Percentiles rank a stretch among this genome's conserved stretches.
These are phyloP conservation scores for Protea cynaroides DNA, from an alignment of 164 flowering plant species.

Conservation along the genomic window DNA sequence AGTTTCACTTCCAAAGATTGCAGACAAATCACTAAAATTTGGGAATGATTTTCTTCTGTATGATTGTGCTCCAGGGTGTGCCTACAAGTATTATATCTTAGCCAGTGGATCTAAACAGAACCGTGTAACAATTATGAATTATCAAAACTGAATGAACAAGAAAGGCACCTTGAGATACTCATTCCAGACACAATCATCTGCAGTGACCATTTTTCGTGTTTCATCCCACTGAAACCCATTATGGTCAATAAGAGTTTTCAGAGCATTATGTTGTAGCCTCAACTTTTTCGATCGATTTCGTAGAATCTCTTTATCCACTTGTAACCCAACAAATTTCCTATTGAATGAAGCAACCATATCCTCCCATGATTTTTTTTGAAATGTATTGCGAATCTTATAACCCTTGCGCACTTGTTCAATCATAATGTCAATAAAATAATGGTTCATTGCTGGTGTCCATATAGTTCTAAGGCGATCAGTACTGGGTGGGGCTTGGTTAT, in stretches of 20 bases:
- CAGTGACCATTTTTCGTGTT: conserved; percentile 8
- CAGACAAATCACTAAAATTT: conserved; percentile 13
- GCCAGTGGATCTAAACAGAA: not conserved
- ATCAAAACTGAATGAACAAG: not conserved
- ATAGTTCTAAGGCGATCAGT: not conserved
- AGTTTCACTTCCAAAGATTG: conserved; percentile 2
- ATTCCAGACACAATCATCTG: conserved; percentile 20
- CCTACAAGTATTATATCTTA: conserved; percentile 6
- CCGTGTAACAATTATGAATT: not conserved
- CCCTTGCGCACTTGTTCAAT: not conserved
- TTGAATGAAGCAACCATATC: not conserved
- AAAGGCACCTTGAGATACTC: conserved; percentile 16
- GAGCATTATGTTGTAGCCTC: conserved; percentile 6
- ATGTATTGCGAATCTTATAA: not conserved
- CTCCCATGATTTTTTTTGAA: not conserved
- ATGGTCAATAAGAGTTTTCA: conserved; percentile 12
- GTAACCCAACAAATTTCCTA: not conserved
- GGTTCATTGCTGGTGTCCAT: not conserved
- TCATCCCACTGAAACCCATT: conserved; percentile 19
- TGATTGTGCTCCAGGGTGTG: conserved; percentile 7
- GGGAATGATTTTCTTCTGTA: conserved; percentile 6
- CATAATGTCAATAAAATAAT: not conserved
- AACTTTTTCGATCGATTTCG: conserved; percentile 6
- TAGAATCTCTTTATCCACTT: not conserved
- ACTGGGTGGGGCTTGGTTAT: not conserved